Base-by-base conservation (phyloP, 1,284 basidiomycete genomes). In the Neotropicomus parvogracilis region DNA sequence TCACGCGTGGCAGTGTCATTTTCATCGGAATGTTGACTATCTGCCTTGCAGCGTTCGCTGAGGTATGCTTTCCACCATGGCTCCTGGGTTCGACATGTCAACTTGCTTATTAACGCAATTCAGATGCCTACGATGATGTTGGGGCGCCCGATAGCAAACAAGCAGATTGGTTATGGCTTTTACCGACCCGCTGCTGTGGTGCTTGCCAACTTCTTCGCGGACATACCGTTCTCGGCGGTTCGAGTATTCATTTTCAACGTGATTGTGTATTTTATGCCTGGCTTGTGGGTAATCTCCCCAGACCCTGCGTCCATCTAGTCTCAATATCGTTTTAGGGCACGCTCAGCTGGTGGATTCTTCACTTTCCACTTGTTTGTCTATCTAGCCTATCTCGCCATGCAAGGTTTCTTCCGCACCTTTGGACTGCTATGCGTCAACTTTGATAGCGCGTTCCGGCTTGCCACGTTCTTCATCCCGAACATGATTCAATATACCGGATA, bases 1-100 rank as follows among this genome's bases (percentile, higher is more conserved):
- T 95, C 70, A 92, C 91, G 17, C 81, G 91, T 54, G 92, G 91
- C 26, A 82, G 89, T 68, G 81, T 91, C 36, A 81, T 95, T 46
- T 94, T 94, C 67, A 64, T 73, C 43, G 83, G 83, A 41, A 70
- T 93, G 50, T 68, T 94, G 26, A 85, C 86, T 24, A 85, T 82
- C 46, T 81, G 80, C 59, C 71, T 92, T 48, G 85, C 85, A 62
- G 87, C 88, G 1, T 92, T 92, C 66, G 80, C 81, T 48, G 87
- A 90, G 69, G 74, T 82, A 60, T 14, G 65, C 58, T 49, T 58
- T 54, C 49, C 60, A 57, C n/a, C 31, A 27, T 39, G 12, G 19
- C 10, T 34, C 12, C 8, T 34, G 7, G 11, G 13, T 3, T 27
- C 38, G 19, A 13, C n/a, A 17, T 40, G 9, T 27, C 29, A 11